Base-by-base conservation (phyloP, 2,329 filamentous ascomycete species). In the Diaporthe velutina region DNA sequence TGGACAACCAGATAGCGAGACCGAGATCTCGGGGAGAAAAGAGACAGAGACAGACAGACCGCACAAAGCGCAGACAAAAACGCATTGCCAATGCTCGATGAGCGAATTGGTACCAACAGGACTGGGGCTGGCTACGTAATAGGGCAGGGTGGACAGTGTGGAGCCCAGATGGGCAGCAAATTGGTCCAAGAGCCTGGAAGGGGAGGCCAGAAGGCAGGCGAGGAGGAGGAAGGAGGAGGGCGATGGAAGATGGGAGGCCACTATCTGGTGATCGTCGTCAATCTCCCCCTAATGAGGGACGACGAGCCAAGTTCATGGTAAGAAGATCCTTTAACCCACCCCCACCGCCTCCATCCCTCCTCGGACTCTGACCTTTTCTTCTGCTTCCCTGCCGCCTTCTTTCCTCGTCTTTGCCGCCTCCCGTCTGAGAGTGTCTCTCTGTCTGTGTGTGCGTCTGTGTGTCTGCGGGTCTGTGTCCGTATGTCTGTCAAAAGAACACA, bases 251-350 rank as follows among this genome's bases (percentile, higher is more conserved):
- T 28, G 25, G 66, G 42, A 54, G 48, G 50, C 58, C 61, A 58
- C 52, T 15, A 48, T 48, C 55, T 55, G 57, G 52, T 61, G 73
- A 74, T 74, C 68, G 73, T 55, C 73, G 70, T 55, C 58, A 71
- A 74, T 74, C 55, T 74, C 73, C 58, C 58, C 73, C 68, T 57
- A 74, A 72, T 66, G 68, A 64, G 66, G 57, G 40, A 58, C 70
- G 25, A 71, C 40, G 57, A 71, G 60, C 73, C 73, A 54, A 30
- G 68, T 48, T 50, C 57, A 54, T 66, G 68, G 58, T 30, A 45
- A 72, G 70, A 72, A 72, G 70, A 72, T 72, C 70, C 70, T 72
- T 61, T 61, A 64, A 72, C 4, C 48, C 19, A 48, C 25, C 70
- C 70, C 57, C 57, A 64, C 70, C 60, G 57, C 70, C 48, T 52